These are phyloP conservation scores for Neurospora tetraspora DNA, from an alignment of 495 filamentous ascomycete species.

Conservation along the genomic window DNA sequence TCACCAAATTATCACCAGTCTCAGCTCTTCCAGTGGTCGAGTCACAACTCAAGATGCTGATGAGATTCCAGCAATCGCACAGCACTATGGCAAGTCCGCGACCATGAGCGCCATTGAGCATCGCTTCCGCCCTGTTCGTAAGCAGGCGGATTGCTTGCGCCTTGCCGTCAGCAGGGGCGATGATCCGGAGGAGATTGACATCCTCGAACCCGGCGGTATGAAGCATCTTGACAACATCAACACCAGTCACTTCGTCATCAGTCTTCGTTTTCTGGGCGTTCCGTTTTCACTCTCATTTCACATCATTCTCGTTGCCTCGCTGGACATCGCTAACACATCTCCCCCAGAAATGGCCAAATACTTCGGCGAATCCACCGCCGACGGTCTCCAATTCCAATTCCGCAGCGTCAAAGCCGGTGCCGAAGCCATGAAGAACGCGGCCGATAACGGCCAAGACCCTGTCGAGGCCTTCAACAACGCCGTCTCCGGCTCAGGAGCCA, in stretches of 20 bases:
- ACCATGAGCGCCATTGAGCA: conserved; percentile 34
- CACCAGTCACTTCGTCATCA: not conserved
- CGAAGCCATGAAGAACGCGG: conserved; percentile 25
- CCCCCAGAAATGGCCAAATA: conserved; percentile 31
- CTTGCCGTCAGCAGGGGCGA: conserved; percentile 41
- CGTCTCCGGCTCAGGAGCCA: not conserved
- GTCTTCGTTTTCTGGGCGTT: not conserved
- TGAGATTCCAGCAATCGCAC: conserved; percentile 20
- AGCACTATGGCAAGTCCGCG: conserved; percentile 19
- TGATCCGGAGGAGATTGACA: conserved; percentile 11
- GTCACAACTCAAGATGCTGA: conserved; percentile 5
- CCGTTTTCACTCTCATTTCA: not conserved
- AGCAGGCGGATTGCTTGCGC: conserved; percentile 25
- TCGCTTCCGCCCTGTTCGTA: conserved; percentile 32
- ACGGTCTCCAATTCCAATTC: conserved; percentile 38
- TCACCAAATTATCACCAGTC: not conserved
- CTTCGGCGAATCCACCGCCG: conserved; percentile 32
- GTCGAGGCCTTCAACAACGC: conserved; percentile 11
- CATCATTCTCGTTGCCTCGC: not conserved
- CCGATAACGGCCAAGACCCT: conserved; percentile 18
- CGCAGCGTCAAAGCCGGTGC: conserved; percentile 33
- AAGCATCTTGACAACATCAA: not conserved
- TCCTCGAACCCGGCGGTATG: conserved; percentile 6
- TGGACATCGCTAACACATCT: not conserved
- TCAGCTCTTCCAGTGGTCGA: not conserved